Evolutionary conservation across 23 red algal species (phyloP).

Genomic region (Gracilaria caudata): DNA sequence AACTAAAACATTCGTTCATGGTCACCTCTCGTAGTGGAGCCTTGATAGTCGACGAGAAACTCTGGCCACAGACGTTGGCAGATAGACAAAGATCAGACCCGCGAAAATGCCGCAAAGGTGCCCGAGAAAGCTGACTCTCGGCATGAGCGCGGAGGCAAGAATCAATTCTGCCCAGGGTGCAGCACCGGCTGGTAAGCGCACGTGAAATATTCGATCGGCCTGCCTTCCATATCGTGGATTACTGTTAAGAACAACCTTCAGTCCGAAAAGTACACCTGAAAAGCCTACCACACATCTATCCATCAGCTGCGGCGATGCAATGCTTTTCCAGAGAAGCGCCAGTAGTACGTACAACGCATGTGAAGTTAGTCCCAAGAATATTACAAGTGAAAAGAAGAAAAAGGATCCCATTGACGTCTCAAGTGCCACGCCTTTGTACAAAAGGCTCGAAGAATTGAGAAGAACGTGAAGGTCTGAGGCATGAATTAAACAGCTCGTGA

Average conservation of each 20-base stretch:
- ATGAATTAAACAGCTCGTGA: constrained; percentile 42
- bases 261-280: constrained; percentile 51
- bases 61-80: neutral
- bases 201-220: constrained; percentile 32
- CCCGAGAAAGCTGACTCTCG: constrained; percentile 68
- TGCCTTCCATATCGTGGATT: constrained; percentile 33
- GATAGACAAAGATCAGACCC: constrained; percentile 33
- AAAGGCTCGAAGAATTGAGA: constrained; percentile 39
- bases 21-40: neutral
- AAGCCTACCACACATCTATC: constrained; percentile 58
- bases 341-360: constrained; percentile 43
- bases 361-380: constrained; percentile 41
- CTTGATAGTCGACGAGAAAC: constrained; percentile 1
- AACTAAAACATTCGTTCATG: neutral
- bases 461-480: constrained; percentile 53
- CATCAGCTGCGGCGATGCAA: constrained; percentile 23
- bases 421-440: constrained; percentile 62
- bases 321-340: neutral
- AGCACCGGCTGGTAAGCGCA: constrained; percentile 31
- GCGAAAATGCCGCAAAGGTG: constrained; percentile 65
- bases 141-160: constrained; percentile 42
- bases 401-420: constrained; percentile 41
- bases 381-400: constrained; percentile 47
- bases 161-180: constrained; percentile 51
- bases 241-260: constrained; percentile 53